A percentile compares a stretch with the other conserved stretches of the same genome.
Evolutionary conservation across 2,329 filamentous ascomycete genomes (phyloP).

Genomic region (Penicillium fuscoglaucum): DNA sequence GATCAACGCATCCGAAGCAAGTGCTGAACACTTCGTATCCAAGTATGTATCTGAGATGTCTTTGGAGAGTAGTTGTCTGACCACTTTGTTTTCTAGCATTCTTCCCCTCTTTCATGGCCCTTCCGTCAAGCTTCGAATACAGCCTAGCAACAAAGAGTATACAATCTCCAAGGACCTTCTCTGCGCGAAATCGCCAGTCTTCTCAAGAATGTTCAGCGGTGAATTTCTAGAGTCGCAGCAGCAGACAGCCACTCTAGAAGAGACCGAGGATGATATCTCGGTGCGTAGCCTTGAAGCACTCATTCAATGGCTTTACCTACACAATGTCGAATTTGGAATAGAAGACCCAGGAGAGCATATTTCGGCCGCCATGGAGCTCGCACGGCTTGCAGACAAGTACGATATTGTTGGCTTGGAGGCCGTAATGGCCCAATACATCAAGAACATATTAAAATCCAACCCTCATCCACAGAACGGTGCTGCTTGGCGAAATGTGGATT

Average conservation of each 20-base stretch:
- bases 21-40: slow-evolving; percentile 1
- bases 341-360: slow-evolving; percentile 11
- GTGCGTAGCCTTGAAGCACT: slow-evolving; percentile 15
- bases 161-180: slow-evolving; percentile 13
- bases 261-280: slow-evolving; percentile 12
- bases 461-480: background rate
- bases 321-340: slow-evolving; percentile 6
- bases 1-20: background rate
- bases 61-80: background rate
- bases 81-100: slow-evolving; percentile 1
- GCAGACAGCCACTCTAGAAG: slow-evolving; percentile 12
- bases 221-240: slow-evolving; percentile 12
- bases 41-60: slow-evolving; percentile 1
- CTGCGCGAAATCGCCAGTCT: slow-evolving; percentile 10
- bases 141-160: slow-evolving; percentile 6
- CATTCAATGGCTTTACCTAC: slow-evolving; percentile 20
- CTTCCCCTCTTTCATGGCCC: slow-evolving; percentile 16
- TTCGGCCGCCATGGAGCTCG: slow-evolving; percentile 17
- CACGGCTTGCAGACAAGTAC: slow-evolving; percentile 16
- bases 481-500: background rate
- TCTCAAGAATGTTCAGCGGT: slow-evolving; percentile 19
- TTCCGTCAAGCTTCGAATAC: slow-evolving; percentile 12
- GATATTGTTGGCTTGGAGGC: slow-evolving; percentile 4
- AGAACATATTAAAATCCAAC: slow-evolving; percentile 1
- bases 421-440: slow-evolving; percentile 10